Base-by-base conservation (phyloP, 176 grass and related monocot species). In the Ampelocalamus luodianensis region DNA sequence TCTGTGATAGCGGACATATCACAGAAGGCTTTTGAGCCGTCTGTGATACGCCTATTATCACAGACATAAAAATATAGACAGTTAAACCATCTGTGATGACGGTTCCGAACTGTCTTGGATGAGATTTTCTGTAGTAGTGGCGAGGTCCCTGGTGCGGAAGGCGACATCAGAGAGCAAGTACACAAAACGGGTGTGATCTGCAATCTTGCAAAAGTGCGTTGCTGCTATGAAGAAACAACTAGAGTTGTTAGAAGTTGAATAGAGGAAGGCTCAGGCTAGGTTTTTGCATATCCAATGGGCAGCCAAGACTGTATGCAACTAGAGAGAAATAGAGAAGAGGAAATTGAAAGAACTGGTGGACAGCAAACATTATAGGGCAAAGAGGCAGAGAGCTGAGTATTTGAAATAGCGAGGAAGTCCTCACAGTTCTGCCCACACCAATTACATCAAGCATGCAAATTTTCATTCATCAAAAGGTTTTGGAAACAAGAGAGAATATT, bases 191-290 rank as follows among this genome's bases (percentile, higher is more conserved):
- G 91, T 98, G 46, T 86, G 84, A 14, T 95, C 91, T 78, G 90
- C 91, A 71, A 98, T 98, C 37, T 72, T 84, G 40, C 88, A 92
- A 69, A 98, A 98, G 73, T 87, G 96, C 16, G 60, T 68, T 37
- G 89, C 96, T 65, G 96, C 93, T 71, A 93, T 95, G 90, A 95
- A 95, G 86, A 98, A 98, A 59, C 88, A 93, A 10, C 42, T 95
- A 68, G 86, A 65, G 11, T 87, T 98, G 78, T 50, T 98, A 55
- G 96, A 98, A 89, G 96, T 91, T 42, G 96, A 98, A 71, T 95
- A 88, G 77, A 92, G 74, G 6, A 89, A 87, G 81, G 88, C 93
- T 26, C 93, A 92, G 12, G 93, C 91, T 75, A 93, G 91, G 68
- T 80, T 95, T 8, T 61, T 95, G 77, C 93, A 77, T 44, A 85